Conservation (phyloP, 2,329 filamentous ascomycete genomes). For the Trichoderma breve region DNA sequence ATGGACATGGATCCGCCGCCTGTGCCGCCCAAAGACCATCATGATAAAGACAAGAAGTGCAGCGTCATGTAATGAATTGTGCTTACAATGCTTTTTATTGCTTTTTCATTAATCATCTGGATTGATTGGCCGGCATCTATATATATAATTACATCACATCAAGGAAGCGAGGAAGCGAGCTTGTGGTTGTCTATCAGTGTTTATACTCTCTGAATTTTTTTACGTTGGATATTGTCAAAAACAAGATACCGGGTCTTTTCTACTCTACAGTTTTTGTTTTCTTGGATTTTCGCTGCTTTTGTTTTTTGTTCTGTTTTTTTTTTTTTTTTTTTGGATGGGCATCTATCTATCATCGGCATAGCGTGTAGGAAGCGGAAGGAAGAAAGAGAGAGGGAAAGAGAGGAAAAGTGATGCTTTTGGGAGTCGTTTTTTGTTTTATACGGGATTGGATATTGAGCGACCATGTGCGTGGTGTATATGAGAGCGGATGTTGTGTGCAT, state of each 20-base stretch:
- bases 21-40: slow-evolving; percentile 30
- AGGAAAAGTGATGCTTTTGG: background rate
- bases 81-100: background rate
- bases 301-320: background rate
- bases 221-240: background rate
- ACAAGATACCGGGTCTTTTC: background rate
- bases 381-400: background rate
- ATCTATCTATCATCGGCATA: slow-evolving; percentile 2
- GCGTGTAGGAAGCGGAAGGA: background rate
- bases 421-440: background rate
- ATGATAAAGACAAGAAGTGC: slow-evolving; percentile 52
- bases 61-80: slow-evolving; percentile 46
- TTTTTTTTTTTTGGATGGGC: background rate
- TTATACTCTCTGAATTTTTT: background rate
- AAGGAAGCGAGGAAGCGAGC: background rate
- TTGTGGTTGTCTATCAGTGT: background rate
- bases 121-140: background rate
- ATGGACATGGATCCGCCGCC: slow-evolving; percentile 55
- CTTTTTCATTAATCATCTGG: background rate
- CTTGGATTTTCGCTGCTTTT: background rate
- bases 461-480: background rate
- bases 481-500: background rate
- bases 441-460: background rate
- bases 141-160: background rate
- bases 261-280: background rate